Evolutionary conservation across 148 eudicot genomes (phyloP).

Genomic region (Bassia scoparia): DNA sequence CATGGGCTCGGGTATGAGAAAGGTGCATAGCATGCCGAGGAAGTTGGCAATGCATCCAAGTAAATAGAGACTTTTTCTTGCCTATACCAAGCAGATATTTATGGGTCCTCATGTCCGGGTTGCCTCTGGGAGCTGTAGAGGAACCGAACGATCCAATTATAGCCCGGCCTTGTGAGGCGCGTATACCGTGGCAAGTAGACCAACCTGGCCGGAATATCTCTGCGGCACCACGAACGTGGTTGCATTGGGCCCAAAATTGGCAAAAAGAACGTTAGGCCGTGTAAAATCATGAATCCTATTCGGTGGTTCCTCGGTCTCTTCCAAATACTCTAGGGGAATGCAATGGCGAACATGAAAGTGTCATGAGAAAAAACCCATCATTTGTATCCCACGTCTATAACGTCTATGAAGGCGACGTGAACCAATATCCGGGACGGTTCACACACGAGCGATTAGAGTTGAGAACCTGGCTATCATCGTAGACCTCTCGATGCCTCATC

Average conservation of each 20-base stretch:
- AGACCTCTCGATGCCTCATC: conserved; percentile 67
- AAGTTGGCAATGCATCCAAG: conserved; percentile 37
- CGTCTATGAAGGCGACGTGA: conserved; percentile 60
- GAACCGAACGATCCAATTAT: conserved; percentile 31
- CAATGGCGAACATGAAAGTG: conserved; percentile 72
- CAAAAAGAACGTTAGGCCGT: too few species aligned
- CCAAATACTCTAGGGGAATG: too few species aligned
- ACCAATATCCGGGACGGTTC: conserved; percentile 78
- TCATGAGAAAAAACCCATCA: conserved; percentile 44
- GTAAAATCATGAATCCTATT: too few species aligned
- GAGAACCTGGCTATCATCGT: conserved; percentile 39
- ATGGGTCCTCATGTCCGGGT: conserved; percentile 12
- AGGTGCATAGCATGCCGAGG: conserved; percentile 47
- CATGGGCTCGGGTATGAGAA: conserved; percentile 50
- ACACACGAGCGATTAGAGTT: conserved; percentile 54
- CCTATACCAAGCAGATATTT: conserved; percentile 33
- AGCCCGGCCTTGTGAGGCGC: conserved; percentile 35
- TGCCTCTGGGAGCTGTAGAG: conserved; percentile 28
- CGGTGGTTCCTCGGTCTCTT: too few species aligned
- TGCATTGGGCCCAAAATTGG: too few species aligned
- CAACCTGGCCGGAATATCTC: conserved; percentile 38
- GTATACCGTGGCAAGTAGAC: conserved; percentile 36
- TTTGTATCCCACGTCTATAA: conserved; percentile 20
- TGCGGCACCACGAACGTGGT: conserved; percentile 36
- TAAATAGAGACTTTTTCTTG: conserved; percentile 31